Evolutionary conservation across 2,329 filamentous ascomycete genomes (phyloP).

Genomic region (Colletotrichum liriopes): DNA sequence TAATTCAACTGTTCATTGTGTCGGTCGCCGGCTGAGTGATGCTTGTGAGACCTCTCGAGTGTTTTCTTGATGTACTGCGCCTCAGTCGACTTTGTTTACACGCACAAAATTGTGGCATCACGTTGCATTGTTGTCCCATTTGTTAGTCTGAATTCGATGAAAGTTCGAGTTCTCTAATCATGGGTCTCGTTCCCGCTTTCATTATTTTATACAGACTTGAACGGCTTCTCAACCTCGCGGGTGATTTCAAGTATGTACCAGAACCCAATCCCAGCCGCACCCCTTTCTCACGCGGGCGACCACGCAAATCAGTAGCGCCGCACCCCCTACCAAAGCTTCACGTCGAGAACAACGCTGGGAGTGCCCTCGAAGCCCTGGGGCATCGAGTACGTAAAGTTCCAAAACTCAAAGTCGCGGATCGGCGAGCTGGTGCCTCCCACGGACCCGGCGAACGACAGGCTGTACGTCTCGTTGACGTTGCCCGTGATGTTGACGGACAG

Average conservation of each 20-base stretch:
- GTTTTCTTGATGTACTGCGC: too few relatives aligned
- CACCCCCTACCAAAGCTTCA: constrained; percentile 15
- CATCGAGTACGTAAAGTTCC: constrained; percentile 62
- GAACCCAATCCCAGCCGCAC: neutral
- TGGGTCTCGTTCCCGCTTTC: too few relatives aligned
- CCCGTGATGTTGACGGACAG: constrained; percentile 62
- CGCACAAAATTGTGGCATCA: too few relatives aligned
- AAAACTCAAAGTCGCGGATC: constrained; percentile 61
- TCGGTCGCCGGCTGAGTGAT: too few relatives aligned
- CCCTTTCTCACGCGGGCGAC: neutral
- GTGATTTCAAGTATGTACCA: neutral
- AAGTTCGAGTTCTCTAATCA: too few relatives aligned
- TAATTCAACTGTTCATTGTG: too few relatives aligned
- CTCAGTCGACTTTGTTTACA: too few relatives aligned
- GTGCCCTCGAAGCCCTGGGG: constrained; percentile 52
- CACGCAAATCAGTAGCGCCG: neutral
- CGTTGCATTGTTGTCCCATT: too few relatives aligned
- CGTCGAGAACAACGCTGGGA: constrained; percentile 35
- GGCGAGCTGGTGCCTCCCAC: constrained; percentile 52
- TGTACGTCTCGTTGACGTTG: constrained; percentile 58
- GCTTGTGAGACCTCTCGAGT: too few relatives aligned
- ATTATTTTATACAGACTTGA: neutral
- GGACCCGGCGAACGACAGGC: constrained; percentile 60
- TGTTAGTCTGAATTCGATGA: too few relatives aligned
- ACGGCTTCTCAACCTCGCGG: neutral